Base-by-base conservation (phyloP, 1,139 yeast species). In the Scheffersomyces quercinus region DNA sequence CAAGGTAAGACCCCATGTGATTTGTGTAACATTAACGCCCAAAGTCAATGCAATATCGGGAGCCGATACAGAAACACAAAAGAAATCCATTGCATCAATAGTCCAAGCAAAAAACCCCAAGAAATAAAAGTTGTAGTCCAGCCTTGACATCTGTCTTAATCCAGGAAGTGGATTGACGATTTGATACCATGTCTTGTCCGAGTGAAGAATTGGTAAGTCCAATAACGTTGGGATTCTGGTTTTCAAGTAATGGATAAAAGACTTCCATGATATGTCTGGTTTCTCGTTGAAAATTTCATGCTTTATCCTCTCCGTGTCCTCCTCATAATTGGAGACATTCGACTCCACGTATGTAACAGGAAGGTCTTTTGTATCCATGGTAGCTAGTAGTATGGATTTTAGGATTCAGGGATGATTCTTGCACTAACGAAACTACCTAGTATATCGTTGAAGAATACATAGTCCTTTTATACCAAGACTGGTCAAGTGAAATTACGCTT, bases 1-100 rank as follows among this genome's bases (percentile, higher is more conserved):
- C 45, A 86, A 69, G 0, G 95, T 86, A 50, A 86, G 82, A 48
- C 91, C 93, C 91, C 93, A 86, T 4, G 91, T 81, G 49, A 86
- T 73, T 40, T 79, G 77, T 29, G 77, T 74, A 32, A 79, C 78
- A 11, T 70, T 52, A 29, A 68, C 74, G 46, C 70, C 70, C 45
- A 85, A 75, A 30, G 78, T 69, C 29, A 59, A 52, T 4, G 93
- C 88, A 42, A 86, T 73, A 8, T 64, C 67, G 1, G 81, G 52
- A 13, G 83, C 83, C 48, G 83, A 77, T 37, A 84, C 71, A 5
- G 88, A 79, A 11, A 85, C 85, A 28, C 84, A 73, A 61, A 86
- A 87, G 63, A 83, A 87, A 64, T 86, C 95, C 62, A 85, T 75
- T 3, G 95, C 86, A 60, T 86, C 95, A 77, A 88, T 77, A 4